Conservation (phyloP, 768 basidiomycete genomes). For the Termitomyces sp. region DNA sequence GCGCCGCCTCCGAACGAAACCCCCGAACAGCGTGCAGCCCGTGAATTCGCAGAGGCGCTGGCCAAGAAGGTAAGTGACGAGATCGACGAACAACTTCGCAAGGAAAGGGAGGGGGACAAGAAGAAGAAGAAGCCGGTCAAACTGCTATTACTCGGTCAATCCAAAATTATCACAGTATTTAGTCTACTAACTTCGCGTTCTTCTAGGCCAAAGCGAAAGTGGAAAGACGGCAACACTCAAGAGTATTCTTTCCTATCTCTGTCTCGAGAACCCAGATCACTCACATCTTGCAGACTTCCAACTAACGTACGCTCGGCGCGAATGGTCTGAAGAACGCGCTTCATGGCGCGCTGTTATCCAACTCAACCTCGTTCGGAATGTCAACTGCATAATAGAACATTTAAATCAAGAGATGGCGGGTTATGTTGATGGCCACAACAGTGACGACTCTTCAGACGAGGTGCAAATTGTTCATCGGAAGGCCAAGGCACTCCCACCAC, state of each 20-base stretch:
- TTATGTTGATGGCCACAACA: conserved; percentile 17
- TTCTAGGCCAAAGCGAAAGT: conserved; percentile 61
- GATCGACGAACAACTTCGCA: conserved; percentile 69
- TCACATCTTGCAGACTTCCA: conserved; percentile 51
- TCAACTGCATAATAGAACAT: conserved; percentile 56
- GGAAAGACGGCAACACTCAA: conserved; percentile 79
- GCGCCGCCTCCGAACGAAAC: conserved; percentile 66
- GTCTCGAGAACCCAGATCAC: conserved; percentile 2
- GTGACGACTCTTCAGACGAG: conserved; percentile 39
- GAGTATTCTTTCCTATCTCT: conserved; percentile 34
- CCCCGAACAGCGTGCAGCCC: conserved; percentile 41
- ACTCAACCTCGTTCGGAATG: conserved; percentile 74
- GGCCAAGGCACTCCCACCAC: conserved; percentile 32
- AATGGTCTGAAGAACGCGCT: conserved; percentile 64
- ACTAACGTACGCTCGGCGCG: conserved; percentile 60
- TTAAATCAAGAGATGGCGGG: conserved; percentile 52
- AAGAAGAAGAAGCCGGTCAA: conserved; percentile 68
- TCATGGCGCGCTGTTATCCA: conserved; percentile 75
- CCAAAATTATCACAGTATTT: neutral
- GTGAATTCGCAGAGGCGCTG: conserved; percentile 57
- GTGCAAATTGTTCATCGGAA: conserved; percentile 23
- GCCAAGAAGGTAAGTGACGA: conserved; percentile 62
- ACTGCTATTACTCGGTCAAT: conserved; percentile 60
- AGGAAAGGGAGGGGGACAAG: conserved; percentile 51
- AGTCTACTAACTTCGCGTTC: neutral